Percentiles rank a stretch among this genome's conserved stretches.
Evolutionary conservation across 345 rosid species (phyloP).

Genomic region (Bruguiera sexangula): DNA sequence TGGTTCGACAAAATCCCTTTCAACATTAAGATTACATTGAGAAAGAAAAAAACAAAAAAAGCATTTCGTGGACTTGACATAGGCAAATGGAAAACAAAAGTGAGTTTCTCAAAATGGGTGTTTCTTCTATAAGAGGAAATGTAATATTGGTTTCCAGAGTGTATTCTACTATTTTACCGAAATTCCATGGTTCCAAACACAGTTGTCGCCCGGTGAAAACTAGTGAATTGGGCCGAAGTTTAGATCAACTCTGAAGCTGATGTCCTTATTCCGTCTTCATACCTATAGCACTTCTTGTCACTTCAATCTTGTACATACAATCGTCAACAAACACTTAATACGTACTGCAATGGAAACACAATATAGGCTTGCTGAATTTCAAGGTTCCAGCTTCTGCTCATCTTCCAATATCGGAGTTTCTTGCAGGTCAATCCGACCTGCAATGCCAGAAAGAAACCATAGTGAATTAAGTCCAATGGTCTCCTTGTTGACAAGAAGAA

Average conservation of each 20-base stretch:
- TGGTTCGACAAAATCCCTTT: too few species aligned
- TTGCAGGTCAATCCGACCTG: constrained; percentile 75
- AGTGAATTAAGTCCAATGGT: background rate
- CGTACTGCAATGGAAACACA: background rate
- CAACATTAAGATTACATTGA: too few species aligned
- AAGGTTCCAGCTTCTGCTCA: constrained; percentile 47
- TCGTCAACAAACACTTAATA: constrained; percentile 6
- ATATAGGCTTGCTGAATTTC: constrained; percentile 14
- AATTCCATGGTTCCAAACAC: too few species aligned
- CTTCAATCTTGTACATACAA: constrained; percentile 14
- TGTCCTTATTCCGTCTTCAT: constrained; percentile 27
- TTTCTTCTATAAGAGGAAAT: too few species aligned
- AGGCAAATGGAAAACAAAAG: too few species aligned
- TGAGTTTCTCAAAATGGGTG: too few species aligned
- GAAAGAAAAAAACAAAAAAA: too few species aligned
- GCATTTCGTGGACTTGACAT: too few species aligned
- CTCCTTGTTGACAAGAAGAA: background rate
- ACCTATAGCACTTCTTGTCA: constrained; percentile 11
- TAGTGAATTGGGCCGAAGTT: constrained; percentile 14
- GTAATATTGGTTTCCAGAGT: background rate
- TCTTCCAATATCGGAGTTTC: constrained; percentile 48
- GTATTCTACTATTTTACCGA: background rate
- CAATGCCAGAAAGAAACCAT: constrained; percentile 8
- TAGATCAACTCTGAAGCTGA: constrained; percentile 12
- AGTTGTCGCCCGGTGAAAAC: background rate